Percentiles rank a stretch among this genome's conserved stretches.
Evolutionary conservation across 2,329 filamentous ascomycete genomes (phyloP).

Genomic region (Podosphaera aphanis): DNA sequence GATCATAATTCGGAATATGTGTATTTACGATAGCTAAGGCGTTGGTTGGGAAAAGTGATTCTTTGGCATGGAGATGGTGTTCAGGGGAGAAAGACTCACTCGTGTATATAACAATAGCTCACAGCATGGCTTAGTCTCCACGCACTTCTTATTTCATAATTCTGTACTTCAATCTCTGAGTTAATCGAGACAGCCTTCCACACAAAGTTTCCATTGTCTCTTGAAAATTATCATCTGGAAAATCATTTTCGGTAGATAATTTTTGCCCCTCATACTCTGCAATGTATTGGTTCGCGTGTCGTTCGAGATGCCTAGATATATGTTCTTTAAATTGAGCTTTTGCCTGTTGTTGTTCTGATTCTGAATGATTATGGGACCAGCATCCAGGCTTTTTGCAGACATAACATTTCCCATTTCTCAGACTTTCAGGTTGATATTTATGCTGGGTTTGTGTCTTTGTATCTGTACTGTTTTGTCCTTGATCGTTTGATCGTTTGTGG

Average conservation of each 20-base stretch:
- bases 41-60: too few relatives aligned
- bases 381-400: neutral
- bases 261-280: neutral
- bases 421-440: neutral
- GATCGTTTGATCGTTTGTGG: neutral
- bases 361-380: neutral
- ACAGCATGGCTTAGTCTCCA: too few relatives aligned
- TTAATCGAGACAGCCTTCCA: too few relatives aligned
- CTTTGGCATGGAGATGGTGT: too few relatives aligned
- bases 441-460: neutral
- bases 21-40: too few relatives aligned
- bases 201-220: slow-evolving; percentile 1
- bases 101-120: too few relatives aligned
- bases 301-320: neutral
- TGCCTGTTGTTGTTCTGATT: neutral
- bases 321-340: neutral
- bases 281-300: neutral
- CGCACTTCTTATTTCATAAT: too few relatives aligned
- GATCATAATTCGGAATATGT: too few relatives aligned
- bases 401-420: neutral
- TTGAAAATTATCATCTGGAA: slow-evolving; percentile 1
- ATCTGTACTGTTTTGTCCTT: neutral
- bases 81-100: too few relatives aligned
- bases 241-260: neutral
- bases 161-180: too few relatives aligned